A percentile compares a stretch with the other conserved stretches of the same genome.
Conservation (phyloP, 192 early-diverging fungal genomes). For the Rhizophagus clarus region DNA sequence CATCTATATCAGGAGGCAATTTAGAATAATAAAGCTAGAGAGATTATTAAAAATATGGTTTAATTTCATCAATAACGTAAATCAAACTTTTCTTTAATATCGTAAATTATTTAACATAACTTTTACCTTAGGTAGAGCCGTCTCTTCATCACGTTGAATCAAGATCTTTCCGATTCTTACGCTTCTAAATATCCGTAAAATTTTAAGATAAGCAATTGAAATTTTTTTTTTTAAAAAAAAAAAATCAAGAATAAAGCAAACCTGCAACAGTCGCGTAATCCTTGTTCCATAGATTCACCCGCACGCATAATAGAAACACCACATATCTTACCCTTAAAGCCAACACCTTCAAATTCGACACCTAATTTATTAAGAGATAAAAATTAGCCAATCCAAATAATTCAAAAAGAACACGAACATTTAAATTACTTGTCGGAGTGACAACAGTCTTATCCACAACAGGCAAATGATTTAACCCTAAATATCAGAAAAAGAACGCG, state of each 20-base stretch:
- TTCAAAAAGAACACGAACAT: background rate
- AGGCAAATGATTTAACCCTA: constrained; percentile 88
- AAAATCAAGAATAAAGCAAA: constrained; percentile 20
- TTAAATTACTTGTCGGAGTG: constrained; percentile 72
- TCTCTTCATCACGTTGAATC: constrained; percentile 95
- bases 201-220: background rate
- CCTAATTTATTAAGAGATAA: constrained; percentile 38
- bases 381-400: background rate
- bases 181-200: constrained; percentile 52
- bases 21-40: constrained; percentile 85
- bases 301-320: constrained; percentile 96
- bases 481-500: background rate
- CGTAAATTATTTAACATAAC: background rate
- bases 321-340: constrained; percentile 85
- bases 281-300: constrained; percentile 93
- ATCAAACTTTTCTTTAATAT: background rate
- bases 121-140: constrained; percentile 75
- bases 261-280: constrained; percentile 79
- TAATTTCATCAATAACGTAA: no score
- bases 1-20: constrained; percentile 83
- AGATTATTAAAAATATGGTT: no score
- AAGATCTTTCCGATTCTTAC: constrained; percentile 95
- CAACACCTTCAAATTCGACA: constrained; percentile 69
- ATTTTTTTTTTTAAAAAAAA: background rate
- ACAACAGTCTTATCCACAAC: constrained; percentile 75